Base-by-base conservation (phyloP, 2,329 filamentous ascomycete genomes). In the Coccinonectria pachysandricola region DNA sequence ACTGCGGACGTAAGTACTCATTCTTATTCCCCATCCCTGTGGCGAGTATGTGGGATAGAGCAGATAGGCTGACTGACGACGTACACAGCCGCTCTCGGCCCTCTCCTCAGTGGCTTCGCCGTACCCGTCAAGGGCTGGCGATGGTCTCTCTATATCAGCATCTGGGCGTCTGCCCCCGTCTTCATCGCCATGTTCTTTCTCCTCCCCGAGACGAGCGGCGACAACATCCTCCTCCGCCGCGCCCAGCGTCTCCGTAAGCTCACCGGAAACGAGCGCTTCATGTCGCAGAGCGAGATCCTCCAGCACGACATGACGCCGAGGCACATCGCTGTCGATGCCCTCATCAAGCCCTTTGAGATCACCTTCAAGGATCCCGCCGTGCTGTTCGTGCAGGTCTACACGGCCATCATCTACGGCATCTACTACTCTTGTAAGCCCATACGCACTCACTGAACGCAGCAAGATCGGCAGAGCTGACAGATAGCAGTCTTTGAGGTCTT, bases 111-210 rank as follows among this genome's bases (percentile, higher is more conserved):
- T 3, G 73, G 72, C 4, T 80, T 72, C 47, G 60, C 67, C 5
- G 71, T 77, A 5, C 59, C 62, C 2, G 64, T 58, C 4, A 61
- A 71, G 48, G 54, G 52, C 27, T 80, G 74, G 74, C 60, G 71
- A n/a, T 79, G 73, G 74, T 68, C 68, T 0, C 55, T 74, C 8
- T 75, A 68, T 59, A 71, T 77, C 43, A 68, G 77, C 29, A 56
- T 79, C 30, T 79, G 72, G 71, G 60, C 68, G 11, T 59, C 71
- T 0, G 63, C 59, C 0, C 74, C 74, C 0, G 46, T 76, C 21
- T 65, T 78, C 37, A 36, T 78, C n/a, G 28, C 66, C 26, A 68
- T 80, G 64, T 65, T 77, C 42, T 43, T 75, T 35, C 61, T 71
- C 35, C 63, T 81, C 13, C 77, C 77, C 0, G 76, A 82, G 55